Evolutionary conservation across 2,329 filamentous ascomycete genomes (phyloP).

Genomic region (Pochonia chlamydosporia): DNA sequence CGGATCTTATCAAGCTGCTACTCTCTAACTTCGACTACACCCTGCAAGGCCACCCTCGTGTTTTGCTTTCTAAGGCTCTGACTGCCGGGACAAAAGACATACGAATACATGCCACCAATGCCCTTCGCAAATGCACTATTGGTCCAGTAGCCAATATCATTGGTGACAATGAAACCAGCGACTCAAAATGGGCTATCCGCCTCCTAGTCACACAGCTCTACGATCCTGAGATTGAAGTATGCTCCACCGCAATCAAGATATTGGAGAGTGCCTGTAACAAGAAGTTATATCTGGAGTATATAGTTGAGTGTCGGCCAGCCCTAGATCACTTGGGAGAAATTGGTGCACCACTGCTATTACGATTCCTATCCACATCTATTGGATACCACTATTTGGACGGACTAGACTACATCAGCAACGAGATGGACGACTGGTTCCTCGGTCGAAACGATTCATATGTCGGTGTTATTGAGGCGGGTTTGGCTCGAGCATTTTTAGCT

Average conservation of each 20-base stretch:
- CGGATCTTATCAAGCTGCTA: constrained; percentile 84
- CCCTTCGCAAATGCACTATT: constrained; percentile 80
- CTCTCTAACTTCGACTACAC: constrained; percentile 91
- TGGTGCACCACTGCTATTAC: constrained; percentile 82
- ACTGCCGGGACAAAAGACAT: constrained; percentile 89
- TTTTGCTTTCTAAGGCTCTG: constrained; percentile 88
- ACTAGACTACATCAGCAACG: constrained; percentile 96
- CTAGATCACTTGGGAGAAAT: constrained; percentile 96
- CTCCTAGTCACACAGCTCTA: constrained; percentile 97
- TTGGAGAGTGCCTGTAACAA: constrained; percentile 95
- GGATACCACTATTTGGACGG: constrained; percentile 97
- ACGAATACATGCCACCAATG: constrained; percentile 81
- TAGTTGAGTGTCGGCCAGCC: constrained; percentile 91
- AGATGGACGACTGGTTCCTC: constrained; percentile 99
- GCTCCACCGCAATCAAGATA: constrained; percentile 93
- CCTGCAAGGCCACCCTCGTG: constrained; percentile 79
- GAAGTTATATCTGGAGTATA: constrained; percentile 85
- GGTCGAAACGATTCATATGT: constrained; percentile 97
- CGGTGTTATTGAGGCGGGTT: constrained; percentile 86
- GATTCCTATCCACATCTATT: constrained; percentile 92
- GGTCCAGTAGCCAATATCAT: constrained; percentile 32
- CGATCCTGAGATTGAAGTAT: constrained; percentile 94
- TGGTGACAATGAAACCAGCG: constrained; percentile 39
- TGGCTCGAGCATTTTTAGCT: constrained; percentile 77
- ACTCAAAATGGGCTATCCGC: constrained; percentile 93